A percentile compares a stretch with the other conserved stretches of the same genome.
These are phyloP conservation scores for Phytophthora rubi DNA, from an alignment of 352 stramenopile genomes.

Conservation along the genomic window DNA sequence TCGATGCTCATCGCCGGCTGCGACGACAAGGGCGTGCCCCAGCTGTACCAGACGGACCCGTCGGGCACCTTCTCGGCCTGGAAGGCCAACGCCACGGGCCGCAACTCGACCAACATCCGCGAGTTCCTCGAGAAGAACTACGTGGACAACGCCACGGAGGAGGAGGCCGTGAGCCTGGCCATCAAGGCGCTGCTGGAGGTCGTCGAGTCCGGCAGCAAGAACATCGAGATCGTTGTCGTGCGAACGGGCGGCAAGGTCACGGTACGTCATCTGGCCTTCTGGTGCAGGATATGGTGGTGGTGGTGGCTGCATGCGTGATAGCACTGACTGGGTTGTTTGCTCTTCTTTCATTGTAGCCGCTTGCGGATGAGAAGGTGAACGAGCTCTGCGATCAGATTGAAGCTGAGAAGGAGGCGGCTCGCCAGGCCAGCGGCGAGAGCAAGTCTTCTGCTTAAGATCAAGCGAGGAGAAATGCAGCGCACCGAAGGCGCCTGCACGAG, in stretches of 20 bases:
- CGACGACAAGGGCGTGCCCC: slow-evolving; percentile 89
- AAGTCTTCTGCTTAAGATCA: slow-evolving; percentile 69
- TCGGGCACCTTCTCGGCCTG: slow-evolving; percentile 98
- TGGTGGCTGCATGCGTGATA: too few species aligned
- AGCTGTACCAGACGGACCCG: slow-evolving; percentile 98
- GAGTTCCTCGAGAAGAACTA: slow-evolving; percentile 99
- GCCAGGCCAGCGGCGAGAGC: slow-evolving; percentile 71
- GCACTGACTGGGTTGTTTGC: slow-evolving; percentile 1
- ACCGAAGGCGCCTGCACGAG: background rate
- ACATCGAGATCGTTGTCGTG: slow-evolving; percentile 99
- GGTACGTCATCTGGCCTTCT: slow-evolving; percentile 40
- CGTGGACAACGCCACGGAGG: slow-evolving; percentile 90
- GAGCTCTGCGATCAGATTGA: slow-evolving; percentile 83
- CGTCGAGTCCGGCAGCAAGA: slow-evolving; percentile 98
- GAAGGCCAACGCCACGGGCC: slow-evolving; percentile 98
- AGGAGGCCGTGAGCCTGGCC: slow-evolving; percentile 92
- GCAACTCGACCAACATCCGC: slow-evolving; percentile 97
- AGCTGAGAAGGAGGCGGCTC: slow-evolving; percentile 84
- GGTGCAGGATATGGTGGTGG: too few species aligned
- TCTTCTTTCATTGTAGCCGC: slow-evolving; percentile 39
- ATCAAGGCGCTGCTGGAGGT: slow-evolving; percentile 98
- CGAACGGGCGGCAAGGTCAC: slow-evolving; percentile 69
- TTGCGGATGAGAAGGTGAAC: slow-evolving; percentile 82
- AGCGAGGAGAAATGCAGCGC: slow-evolving; percentile 21
- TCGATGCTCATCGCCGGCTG: slow-evolving; percentile 97